phyloP scores from a whole-genome alignment of 345 rosid genomes.

The Combretum micranthum region DNA sequence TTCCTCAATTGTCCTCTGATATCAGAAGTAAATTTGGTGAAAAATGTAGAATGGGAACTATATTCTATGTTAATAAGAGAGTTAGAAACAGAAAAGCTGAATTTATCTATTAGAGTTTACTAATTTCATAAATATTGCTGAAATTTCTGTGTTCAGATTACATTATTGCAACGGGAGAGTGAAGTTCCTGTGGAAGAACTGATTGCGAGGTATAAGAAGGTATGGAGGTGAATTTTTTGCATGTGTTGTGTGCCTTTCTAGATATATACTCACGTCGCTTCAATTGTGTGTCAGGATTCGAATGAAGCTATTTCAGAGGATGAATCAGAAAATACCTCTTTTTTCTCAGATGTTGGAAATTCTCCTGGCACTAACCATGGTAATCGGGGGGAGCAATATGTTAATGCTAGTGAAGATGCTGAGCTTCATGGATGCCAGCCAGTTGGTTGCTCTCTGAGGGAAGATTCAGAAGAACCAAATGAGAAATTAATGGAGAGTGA shows the following conservation, averaged over 20 bases:
- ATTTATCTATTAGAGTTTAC: neutral
- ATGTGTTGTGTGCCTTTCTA: conserved; percentile 2
- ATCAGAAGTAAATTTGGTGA: too few species aligned
- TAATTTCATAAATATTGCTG: neutral
- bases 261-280: conserved; percentile 19
- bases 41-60: too few species aligned
- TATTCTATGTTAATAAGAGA: too few species aligned
- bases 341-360: conserved; percentile 41
- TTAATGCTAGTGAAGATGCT: conserved; percentile 29
- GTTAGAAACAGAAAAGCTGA: neutral
- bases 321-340: conserved; percentile 61
- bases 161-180: conserved; percentile 80
- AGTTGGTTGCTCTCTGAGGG: conserved; percentile 20
- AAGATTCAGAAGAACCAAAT: conserved; percentile 30
- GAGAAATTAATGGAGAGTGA: conserved; percentile 40
- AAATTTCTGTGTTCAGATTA: conserved; percentile 43
- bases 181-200: conserved; percentile 82
- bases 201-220: conserved; percentile 96
- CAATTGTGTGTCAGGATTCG: conserved; percentile 42
- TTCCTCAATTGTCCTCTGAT: too few species aligned
- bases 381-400: conserved; percentile 32
- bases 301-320: conserved; percentile 55
- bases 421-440: conserved; percentile 29
- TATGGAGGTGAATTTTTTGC: conserved; percentile 36
- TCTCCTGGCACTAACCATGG: conserved; percentile 22